Evolutionary conservation across 768 basidiomycete species (phyloP).

Genomic region (Daedaleopsis sinensis): DNA sequence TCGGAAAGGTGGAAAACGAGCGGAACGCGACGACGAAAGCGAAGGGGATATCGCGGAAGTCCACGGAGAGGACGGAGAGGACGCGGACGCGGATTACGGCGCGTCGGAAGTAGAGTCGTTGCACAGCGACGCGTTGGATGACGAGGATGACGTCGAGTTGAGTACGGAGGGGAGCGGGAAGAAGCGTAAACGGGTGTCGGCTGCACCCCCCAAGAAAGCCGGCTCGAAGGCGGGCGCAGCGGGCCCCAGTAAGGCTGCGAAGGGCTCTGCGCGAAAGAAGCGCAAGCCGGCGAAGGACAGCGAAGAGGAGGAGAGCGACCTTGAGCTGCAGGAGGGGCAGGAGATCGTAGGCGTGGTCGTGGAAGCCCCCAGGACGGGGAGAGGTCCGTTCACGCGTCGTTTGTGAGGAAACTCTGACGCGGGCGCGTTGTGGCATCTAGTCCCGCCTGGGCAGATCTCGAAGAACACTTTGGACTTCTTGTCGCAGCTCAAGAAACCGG

Average conservation of each 20-base stretch:
- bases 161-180: constrained; percentile 9
- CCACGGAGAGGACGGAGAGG: background rate
- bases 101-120: constrained; percentile 12
- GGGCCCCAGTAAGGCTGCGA: constrained; percentile 22
- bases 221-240: constrained; percentile 7
- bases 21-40: background rate
- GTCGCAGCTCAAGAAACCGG: constrained; percentile 65
- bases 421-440: constrained; percentile 30
- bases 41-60: background rate
- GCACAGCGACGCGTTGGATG: constrained; percentile 27
- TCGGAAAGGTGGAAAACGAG: background rate
- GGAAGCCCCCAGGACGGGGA: constrained; percentile 81
- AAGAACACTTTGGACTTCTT: constrained; percentile 85
- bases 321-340: constrained; percentile 62
- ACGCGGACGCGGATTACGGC: constrained; percentile 18
- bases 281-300: constrained; percentile 35
- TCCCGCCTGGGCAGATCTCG: constrained; percentile 85
- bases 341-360: constrained; percentile 77
- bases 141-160: constrained; percentile 28
- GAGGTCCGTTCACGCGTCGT: constrained; percentile 48
- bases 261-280: constrained; percentile 24
- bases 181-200: constrained; percentile 35
- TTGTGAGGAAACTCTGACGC: background rate
- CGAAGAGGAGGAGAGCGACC: constrained; percentile 44
- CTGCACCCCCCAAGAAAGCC: constrained; percentile 7